Evolutionary conservation across 441 rosid species (phyloP).

Genomic region (Erodium trifolium): DNA sequence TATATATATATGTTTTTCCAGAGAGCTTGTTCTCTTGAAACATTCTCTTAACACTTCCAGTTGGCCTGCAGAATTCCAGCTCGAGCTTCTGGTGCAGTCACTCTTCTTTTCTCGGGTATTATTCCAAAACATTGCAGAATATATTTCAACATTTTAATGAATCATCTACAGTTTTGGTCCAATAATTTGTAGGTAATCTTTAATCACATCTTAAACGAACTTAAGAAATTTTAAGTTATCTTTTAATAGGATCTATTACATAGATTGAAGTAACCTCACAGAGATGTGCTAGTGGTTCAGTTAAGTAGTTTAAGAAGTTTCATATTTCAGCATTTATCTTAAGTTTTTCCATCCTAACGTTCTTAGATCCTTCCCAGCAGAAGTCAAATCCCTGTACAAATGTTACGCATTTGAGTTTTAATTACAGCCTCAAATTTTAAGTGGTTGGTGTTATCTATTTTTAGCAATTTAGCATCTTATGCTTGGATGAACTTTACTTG

Average conservation of each 20-base stretch:
- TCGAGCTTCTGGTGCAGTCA: slow-evolving; percentile 91
- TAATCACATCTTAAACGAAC: not conserved
- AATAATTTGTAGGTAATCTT: too few relatives aligned
- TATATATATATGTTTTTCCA: not conserved
- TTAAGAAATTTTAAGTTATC: not conserved
- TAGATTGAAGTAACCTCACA: not conserved
- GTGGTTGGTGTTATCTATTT: slow-evolving; percentile 5
- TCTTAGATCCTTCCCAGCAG: not conserved
- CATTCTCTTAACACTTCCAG: slow-evolving; percentile 16
- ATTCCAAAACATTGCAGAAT: slow-evolving; percentile 19
- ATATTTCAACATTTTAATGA: slow-evolving; percentile 15
- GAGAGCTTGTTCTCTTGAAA: slow-evolving; percentile 1
- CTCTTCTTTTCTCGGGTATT: slow-evolving; percentile 88
- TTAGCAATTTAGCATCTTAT: slow-evolving; percentile 19
- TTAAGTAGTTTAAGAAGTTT: slow-evolving; percentile 6
- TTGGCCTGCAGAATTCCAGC: slow-evolving; percentile 76
- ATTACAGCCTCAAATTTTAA: not conserved
- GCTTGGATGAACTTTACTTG: slow-evolving; percentile 22
- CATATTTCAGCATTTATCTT: not conserved
- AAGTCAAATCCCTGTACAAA: not conserved
- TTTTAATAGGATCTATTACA: not conserved
- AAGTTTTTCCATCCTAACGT: not conserved
- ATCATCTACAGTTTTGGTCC: too few relatives aligned
- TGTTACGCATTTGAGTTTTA: not conserved
- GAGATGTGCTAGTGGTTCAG: not conserved